Percentiles rank a stretch among this genome's conserved stretches.
Evolutionary conservation across 192 early-diverging fungal genomes (phyloP).

Genomic region (Backusella macrospora): DNA sequence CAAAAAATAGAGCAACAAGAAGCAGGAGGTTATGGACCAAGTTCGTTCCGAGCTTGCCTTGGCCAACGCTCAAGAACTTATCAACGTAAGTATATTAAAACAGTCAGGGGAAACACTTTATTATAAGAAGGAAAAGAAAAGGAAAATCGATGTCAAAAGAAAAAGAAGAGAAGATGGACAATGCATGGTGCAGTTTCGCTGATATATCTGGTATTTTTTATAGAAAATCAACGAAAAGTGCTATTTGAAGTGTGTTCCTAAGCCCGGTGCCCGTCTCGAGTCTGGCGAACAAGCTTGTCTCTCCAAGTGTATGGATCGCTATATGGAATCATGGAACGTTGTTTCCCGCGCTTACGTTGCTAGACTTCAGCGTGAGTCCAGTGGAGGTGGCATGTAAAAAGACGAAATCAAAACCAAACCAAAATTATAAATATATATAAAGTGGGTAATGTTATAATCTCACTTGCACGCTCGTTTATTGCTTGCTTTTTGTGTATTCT

Average conservation of each 20-base stretch:
- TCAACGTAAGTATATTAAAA: conserved; percentile 56
- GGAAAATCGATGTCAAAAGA: neutral
- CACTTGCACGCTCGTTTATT: neutral
- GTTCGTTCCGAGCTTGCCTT: conserved; percentile 77
- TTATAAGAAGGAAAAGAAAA: neutral
- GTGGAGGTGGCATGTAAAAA: conserved; percentile 36
- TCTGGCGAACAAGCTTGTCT: conserved; percentile 74
- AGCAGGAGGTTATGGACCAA: conserved; percentile 78
- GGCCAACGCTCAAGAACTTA: conserved; percentile 82
- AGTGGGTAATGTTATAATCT: neutral
- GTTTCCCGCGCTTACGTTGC: conserved; percentile 76
- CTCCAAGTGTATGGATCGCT: conserved; percentile 84
- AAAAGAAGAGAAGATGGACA: neutral
- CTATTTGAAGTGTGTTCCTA: conserved; percentile 79
- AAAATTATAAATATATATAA: conserved; percentile 20
- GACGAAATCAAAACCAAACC: neutral
- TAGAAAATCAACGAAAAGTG: conserved; percentile 91
- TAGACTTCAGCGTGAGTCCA: conserved; percentile 71
- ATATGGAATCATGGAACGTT: conserved; percentile 87
- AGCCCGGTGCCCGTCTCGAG: conserved; percentile 70
- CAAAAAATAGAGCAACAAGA: conserved; percentile 49
- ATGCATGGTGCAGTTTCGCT: neutral
- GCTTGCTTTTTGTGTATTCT: conserved; percentile 16
- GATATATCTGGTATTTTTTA: conserved; percentile 10
- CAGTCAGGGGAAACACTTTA: neutral